Percentiles rank a stretch among this genome's conserved stretches.
Evolutionary conservation across 1,284 basidiomycete genomes (phyloP).

Genomic region (Grifola frondosa): DNA sequence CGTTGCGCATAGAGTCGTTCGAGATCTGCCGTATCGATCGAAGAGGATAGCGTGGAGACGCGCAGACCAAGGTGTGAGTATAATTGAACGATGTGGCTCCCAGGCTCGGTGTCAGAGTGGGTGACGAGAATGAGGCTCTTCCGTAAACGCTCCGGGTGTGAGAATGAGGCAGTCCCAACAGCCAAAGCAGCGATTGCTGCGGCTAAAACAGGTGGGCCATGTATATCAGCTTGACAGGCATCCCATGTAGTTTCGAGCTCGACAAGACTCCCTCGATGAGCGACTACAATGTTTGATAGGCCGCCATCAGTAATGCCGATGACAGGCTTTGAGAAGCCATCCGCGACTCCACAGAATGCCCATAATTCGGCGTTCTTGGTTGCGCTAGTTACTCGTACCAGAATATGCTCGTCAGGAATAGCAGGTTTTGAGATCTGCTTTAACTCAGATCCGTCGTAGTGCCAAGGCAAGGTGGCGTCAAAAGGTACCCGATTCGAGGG

Average conservation of each 20-base stretch:
- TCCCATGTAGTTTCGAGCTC: constrained; percentile 1
- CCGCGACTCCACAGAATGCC: constrained; percentile 2
- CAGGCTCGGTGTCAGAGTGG: background rate
- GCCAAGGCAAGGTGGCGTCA: constrained; percentile 3
- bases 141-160: background rate
- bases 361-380: background rate
- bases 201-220: background rate
- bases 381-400: constrained; percentile 7
- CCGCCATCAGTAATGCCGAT: constrained; percentile 5
- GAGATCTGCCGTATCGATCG: constrained; percentile 6
- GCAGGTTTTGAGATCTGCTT: constrained; percentile 2
- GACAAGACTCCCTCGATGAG: constrained; percentile 1
- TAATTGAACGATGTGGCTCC: background rate
- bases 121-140: background rate
- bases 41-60: no score
- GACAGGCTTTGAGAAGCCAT: constrained; percentile 3
- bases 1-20: constrained; percentile 1
- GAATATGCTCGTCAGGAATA: constrained; percentile 1
- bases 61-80: background rate
- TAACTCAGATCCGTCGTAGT: background rate
- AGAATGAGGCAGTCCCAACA: background rate
- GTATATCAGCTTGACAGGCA: background rate
- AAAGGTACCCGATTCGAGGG: constrained; percentile 1
- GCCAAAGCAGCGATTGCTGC: constrained; percentile 3
- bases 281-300: constrained; percentile 4